These are phyloP conservation scores for Candida ulmi DNA, from an alignment of 805 yeast species.

Conservation along the genomic window DNA sequence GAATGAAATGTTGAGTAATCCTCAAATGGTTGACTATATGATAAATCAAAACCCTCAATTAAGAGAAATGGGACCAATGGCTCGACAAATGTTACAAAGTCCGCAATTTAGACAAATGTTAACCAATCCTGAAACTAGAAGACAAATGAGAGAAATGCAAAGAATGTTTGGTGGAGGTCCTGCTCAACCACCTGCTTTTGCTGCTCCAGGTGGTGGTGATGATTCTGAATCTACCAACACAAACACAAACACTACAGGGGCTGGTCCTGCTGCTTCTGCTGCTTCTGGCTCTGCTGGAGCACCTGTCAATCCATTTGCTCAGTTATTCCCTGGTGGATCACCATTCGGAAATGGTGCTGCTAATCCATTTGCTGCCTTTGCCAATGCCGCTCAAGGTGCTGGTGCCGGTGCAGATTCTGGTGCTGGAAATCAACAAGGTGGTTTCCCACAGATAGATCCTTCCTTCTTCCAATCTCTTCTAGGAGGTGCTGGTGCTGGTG, in stretches of 20 bases:
- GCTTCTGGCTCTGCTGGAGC: constrained; percentile 21
- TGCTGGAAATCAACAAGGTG: constrained; percentile 11
- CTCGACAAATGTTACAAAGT: constrained; percentile 77
- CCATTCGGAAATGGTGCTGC: constrained; percentile 21
- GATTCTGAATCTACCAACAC: constrained; percentile 11
- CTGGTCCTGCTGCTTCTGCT: constrained; percentile 14
- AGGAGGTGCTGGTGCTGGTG: constrained; percentile 28
- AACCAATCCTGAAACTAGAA: constrained; percentile 79
- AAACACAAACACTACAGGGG: constrained; percentile 2
- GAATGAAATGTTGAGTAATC: constrained; percentile 78
- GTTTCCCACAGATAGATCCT: constrained; percentile 42
- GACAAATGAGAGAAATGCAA: constrained; percentile 76
- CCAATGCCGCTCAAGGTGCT: constrained; percentile 18
- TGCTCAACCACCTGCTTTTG: constrained; percentile 32
- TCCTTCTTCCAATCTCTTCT: constrained; percentile 39
- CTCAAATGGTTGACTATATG: constrained; percentile 80
- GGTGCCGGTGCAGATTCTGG: too few relatives aligned
- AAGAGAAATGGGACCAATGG: constrained; percentile 84
- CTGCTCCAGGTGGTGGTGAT: constrained; percentile 40
- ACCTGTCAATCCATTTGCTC: constrained; percentile 44
- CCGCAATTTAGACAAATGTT: constrained; percentile 77
- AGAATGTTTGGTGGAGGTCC: constrained; percentile 35
- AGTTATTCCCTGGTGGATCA: constrained; percentile 31
- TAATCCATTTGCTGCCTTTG: constrained; percentile 38
- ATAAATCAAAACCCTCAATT: constrained; percentile 81